Evolutionary conservation across 2,329 filamentous ascomycete genomes (phyloP).

Genomic region (Rutstroemia sp.): DNA sequence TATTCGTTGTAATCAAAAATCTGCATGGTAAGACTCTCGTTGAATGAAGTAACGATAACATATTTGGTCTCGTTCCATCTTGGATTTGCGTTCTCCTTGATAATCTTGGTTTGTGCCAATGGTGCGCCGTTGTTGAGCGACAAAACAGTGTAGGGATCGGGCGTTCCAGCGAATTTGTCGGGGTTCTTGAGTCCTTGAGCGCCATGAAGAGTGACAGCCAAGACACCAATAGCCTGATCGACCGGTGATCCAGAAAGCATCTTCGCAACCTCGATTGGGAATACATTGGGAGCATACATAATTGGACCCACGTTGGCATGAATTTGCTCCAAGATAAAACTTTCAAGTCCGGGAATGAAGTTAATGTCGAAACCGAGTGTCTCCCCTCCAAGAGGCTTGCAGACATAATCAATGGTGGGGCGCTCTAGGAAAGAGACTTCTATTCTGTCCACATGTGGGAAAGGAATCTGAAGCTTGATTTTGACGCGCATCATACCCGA

Average conservation of each 20-base stretch:
- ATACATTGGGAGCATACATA: conserved; percentile 97
- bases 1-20: conserved; percentile 92
- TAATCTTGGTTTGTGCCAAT: conserved; percentile 81
- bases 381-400: conserved; percentile 94
- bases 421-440: conserved; percentile 92
- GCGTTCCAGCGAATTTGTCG: conserved; percentile 85
- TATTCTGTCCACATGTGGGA: conserved; percentile 89
- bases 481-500: conserved; percentile 94
- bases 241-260: conserved; percentile 92
- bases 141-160: conserved; percentile 82
- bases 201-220: conserved; percentile 85
- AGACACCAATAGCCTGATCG: conserved; percentile 89
- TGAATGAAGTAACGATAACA: conserved; percentile 85
- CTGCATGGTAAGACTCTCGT: conserved; percentile 77
- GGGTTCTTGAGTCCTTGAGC: conserved; percentile 90
- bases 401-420: conserved; percentile 91
- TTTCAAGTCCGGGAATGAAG: conserved; percentile 91
- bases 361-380: conserved; percentile 98
- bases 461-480: conserved; percentile 92
- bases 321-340: conserved; percentile 92
- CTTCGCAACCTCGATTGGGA: conserved; percentile 97
- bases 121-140: conserved; percentile 77
- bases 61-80: conserved; percentile 97
- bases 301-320: conserved; percentile 90
- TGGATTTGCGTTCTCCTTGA: conserved; percentile 78